phyloP scores from a whole-genome alignment of 2,329 filamentous ascomycete species.

The Penicillium sp. region DNA sequence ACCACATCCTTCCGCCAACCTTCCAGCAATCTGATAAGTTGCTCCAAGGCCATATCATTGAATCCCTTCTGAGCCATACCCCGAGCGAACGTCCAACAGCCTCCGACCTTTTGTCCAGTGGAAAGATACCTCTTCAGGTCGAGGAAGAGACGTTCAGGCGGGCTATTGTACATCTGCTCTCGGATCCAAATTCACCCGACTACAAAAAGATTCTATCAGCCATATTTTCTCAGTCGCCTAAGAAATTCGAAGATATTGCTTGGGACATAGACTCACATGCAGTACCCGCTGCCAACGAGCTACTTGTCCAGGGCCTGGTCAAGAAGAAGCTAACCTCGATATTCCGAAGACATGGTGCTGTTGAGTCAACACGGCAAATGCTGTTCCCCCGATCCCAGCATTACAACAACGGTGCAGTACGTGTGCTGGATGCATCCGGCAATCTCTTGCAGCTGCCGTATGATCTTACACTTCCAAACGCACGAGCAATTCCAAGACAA shows the following conservation, averaged over 20 bases:
- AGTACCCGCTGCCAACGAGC: slow-evolving; percentile 48
- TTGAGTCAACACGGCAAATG: slow-evolving; percentile 71
- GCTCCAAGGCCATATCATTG: slow-evolving; percentile 72
- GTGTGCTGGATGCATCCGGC: slow-evolving; percentile 76
- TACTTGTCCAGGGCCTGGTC: slow-evolving; percentile 69
- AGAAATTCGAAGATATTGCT: slow-evolving; percentile 75
- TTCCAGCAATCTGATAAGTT: slow-evolving; percentile 68
- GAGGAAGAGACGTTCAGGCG: slow-evolving; percentile 88
- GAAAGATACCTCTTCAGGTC: slow-evolving; percentile 84
- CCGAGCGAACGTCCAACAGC: slow-evolving; percentile 81
- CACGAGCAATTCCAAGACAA: slow-evolving; percentile 71
- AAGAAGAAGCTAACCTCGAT: slow-evolving; percentile 72
- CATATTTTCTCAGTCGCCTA: slow-evolving; percentile 72
- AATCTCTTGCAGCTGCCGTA: slow-evolving; percentile 92
- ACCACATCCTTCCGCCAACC: slow-evolving; percentile 67
- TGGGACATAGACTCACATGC: slow-evolving; percentile 67
- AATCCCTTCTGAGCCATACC: slow-evolving; percentile 75
- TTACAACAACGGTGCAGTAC: slow-evolving; percentile 71
- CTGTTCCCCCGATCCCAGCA: slow-evolving; percentile 80
- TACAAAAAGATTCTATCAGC: slow-evolving; percentile 87
- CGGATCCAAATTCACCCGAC: slow-evolving; percentile 79
- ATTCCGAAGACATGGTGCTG: slow-evolving; percentile 84
- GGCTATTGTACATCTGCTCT: slow-evolving; percentile 70
- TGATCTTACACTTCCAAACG: slow-evolving; percentile 85
- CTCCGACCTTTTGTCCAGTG: slow-evolving; percentile 75